Evolutionary conservation across 352 stramenopile species (phyloP), one percentile per base, ranked within the genome.

Genomic region (Phytophthora tentaculata): DNA sequence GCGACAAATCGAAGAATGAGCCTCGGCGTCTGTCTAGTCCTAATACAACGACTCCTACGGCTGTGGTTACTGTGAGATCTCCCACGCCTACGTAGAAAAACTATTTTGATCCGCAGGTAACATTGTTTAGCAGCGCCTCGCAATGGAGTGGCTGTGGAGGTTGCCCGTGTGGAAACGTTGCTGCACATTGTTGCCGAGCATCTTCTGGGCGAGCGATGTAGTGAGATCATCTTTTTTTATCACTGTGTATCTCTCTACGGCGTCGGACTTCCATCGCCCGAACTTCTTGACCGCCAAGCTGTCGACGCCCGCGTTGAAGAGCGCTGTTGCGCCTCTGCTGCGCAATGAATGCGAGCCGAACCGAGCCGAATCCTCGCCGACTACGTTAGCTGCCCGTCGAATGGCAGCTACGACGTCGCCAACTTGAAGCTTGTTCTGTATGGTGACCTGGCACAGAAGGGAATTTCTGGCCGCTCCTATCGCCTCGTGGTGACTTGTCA

Each of bases 301-400:
- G 17, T 49, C 43, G 19, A 49, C 19, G 16, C 43, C 43, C 5
- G 43, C 19, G 13, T 49, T 49, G 9, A 49, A 49, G n/a, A 49
- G 43, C 20, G 43, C 43, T 9, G 43, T 49, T 49, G 43, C 19
- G n/a, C 43, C n/a, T 24, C 43, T n/a, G 16, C 43, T 49, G 3
- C 43, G 43, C 5, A 49, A 9, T 20, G 48, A 54, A 39, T 59
- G 59, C 8, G 59, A 66, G 1, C 49, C 39, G 8, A 54, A 59
- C 4, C 19, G 6, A 6, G 52, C 8, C 14, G 49, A 29, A 19
- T 29, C 59, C 22, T 59, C 10, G 1, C 59, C 59, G 5, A 19
- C 19, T 0, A 0, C 5, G 22, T 28, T 17, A 4, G 59, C 48
- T 14, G 39, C 59, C 2, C 5, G 3, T 26, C 59, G 53, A 3